Conservation (phyloP, 2,329 filamentous ascomycete genomes). For the Sporothrix euskadiensis region DNA sequence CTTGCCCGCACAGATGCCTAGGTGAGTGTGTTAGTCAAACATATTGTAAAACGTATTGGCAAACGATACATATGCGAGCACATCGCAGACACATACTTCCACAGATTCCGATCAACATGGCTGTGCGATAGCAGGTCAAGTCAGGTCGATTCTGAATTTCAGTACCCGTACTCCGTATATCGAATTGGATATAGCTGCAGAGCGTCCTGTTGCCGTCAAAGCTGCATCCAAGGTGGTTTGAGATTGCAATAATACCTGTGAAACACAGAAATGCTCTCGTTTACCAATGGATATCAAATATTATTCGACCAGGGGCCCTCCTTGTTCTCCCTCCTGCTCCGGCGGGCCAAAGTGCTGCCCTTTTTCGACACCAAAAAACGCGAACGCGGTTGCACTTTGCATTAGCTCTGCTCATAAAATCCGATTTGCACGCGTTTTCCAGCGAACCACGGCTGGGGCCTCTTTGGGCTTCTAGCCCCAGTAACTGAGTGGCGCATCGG, state of each 20-base stretch:
- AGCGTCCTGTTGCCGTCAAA: neutral
- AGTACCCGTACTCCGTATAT: neutral
- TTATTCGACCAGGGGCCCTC: neutral
- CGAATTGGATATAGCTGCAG: neutral
- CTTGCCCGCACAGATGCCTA: slow-evolving; percentile 92
- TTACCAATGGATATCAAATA: neutral
- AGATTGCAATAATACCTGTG: neutral
- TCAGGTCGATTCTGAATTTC: neutral
- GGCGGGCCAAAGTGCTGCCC: neutral
- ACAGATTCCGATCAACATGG: slow-evolving; percentile 76
- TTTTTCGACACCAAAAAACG: slow-evolving; percentile 19
- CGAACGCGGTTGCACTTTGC: slow-evolving; percentile 13
- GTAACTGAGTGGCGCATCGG: neutral
- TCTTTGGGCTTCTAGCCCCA: no score
- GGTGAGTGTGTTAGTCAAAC: slow-evolving; percentile 20
- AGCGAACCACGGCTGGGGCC: neutral
- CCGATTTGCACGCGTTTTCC: slow-evolving; percentile 1
- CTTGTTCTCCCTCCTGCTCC: neutral
- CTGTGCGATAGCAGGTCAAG: slow-evolving; percentile 26
- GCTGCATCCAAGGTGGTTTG: neutral
- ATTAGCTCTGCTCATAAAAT: neutral
- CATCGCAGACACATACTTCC: slow-evolving; percentile 54
- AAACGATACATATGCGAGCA: neutral
- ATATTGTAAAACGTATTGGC: no score
- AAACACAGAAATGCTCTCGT: neutral